Evolutionary conservation across 2,329 filamentous ascomycete species (phyloP), one percentile per base, ranked within the genome.

Genomic region (Cadophora malorum): DNA sequence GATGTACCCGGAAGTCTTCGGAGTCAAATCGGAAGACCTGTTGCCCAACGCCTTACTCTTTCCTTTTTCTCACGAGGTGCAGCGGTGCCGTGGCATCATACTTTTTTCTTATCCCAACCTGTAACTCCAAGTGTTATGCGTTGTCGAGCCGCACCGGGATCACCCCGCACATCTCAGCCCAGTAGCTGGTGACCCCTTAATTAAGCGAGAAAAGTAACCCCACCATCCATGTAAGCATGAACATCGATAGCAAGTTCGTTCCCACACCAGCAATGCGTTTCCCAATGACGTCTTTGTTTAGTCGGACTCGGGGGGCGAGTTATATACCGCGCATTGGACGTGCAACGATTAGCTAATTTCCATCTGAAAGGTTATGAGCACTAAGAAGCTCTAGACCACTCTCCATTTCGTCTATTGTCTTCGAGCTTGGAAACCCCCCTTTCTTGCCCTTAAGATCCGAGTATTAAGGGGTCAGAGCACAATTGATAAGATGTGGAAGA

Each of bases 401-500:
- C 35, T 41, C 33, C 25, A 59, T 59, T 59, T 59, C 56, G 56
- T 59, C 33, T 59, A 10, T 41, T 41, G 33, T 41, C 12, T 45
- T 59, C 21, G n/a, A 38, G 23, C 12, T 38, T 23, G 56, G 35
- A 45, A 41, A 4, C 38, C 23, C 56, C n/a, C 38, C 2, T 4
- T 16, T 16, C 35, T 9, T 5, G 10, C 10, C 8, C 56, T 41
- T 23, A 10, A 23, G 31, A 35, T 58, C 8, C 23, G 31, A 38
- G 55, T 25, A 28, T 38, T 59, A 45, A 41, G 33, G 56, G 56
- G 56, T 59, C 35, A 38, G 35, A 58, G 21, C 35, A 16, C 10
- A 59, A 12, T 16, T 38, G 33, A 52, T 35, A 59, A 59, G 31
- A 70, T 70, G 68, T 64, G 66, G 63, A 66, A 55, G 35, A 50